These are phyloP conservation scores for Anethum foeniculum DNA, from an alignment of 140 eudicot genomes.

Conservation along the genomic window DNA sequence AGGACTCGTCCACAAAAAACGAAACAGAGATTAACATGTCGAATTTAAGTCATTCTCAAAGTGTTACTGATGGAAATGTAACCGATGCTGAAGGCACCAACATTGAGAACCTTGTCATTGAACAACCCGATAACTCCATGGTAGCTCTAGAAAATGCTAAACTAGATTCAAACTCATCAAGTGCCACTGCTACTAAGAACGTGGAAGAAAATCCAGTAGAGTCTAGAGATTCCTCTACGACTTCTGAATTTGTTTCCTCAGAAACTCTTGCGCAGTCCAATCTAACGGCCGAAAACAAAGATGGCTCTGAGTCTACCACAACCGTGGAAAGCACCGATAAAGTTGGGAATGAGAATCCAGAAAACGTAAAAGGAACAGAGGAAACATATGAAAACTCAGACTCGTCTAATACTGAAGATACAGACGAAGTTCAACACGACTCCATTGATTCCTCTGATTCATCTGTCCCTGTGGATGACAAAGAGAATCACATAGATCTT, in stretches of 20 bases:
- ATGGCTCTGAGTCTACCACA: conserved; percentile 10
- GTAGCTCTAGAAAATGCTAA: conserved; percentile 11
- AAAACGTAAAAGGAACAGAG: conserved; percentile 14
- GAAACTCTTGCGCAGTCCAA: conserved; percentile 11
- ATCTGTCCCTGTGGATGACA: conserved; percentile 30
- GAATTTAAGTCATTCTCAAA: conserved; percentile 14
- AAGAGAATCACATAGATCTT: conserved; percentile 42
- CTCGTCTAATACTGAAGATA: conserved; percentile 13
- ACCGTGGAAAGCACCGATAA: conserved; percentile 11
- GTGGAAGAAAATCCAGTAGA: conserved; percentile 9
- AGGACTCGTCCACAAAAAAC: conserved; percentile 20
- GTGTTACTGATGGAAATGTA: conserved; percentile 13
- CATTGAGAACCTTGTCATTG: neutral
- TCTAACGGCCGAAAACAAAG: conserved; percentile 12
- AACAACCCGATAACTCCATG: conserved; percentile 9
- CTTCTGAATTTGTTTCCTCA: neutral
- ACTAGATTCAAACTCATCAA: conserved; percentile 20
- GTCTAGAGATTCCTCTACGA: conserved; percentile 12
- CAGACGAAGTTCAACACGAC: conserved; percentile 32
- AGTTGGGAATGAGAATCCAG: conserved; percentile 26
- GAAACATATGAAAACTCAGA: conserved; percentile 11
- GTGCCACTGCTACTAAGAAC: conserved; percentile 15
- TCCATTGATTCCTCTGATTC: conserved; percentile 39
- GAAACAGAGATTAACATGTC: conserved; percentile 21
- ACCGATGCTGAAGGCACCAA: conserved; percentile 15